These are phyloP conservation scores for Tricholoma bakamatsutake DNA, from an alignment of 768 basidiomycete genomes.

Conservation along the genomic window DNA sequence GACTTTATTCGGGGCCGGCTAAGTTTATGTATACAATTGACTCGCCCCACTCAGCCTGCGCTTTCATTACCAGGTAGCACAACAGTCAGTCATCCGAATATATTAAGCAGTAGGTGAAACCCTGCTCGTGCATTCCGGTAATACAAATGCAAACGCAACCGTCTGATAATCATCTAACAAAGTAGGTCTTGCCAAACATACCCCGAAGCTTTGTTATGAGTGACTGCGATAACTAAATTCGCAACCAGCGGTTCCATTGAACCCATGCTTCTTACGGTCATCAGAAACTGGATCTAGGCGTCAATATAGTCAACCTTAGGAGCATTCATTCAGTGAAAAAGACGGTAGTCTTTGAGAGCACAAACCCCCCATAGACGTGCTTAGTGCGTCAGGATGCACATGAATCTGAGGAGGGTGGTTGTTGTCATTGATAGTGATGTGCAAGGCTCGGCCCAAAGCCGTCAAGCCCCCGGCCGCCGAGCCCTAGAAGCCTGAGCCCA, in stretches of 20 bases:
- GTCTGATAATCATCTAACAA: conserved; percentile 41
- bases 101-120: conserved; percentile 4
- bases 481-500: too few species aligned
- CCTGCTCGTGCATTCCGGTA: conserved; percentile 41
- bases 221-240: conserved; percentile 37
- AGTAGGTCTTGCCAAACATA: conserved; percentile 37
- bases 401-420: conserved; percentile 40
- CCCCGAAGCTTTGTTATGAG: conserved; percentile 17
- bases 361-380: conserved; percentile 42
- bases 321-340: neutral
- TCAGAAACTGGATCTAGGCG: conserved; percentile 47
- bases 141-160: conserved; percentile 41
- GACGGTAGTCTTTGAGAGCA: conserved; percentile 7
- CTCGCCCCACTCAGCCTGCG: conserved; percentile 24
- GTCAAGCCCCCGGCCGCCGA: too few species aligned
- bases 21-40: conserved; percentile 36
- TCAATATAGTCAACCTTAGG: conserved; percentile 43
- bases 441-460: too few species aligned
- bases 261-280: conserved; percentile 30
- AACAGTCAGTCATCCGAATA: neutral
- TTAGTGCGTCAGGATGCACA: conserved; percentile 35
- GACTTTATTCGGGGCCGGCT: conserved; percentile 20
- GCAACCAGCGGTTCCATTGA: conserved; percentile 33
- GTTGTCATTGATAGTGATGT: too few species aligned
- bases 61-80: conserved; percentile 31